These are phyloP conservation scores for Penicillium argentinense DNA, from an alignment of 495 filamentous ascomycete genomes.

Conservation along the genomic window DNA sequence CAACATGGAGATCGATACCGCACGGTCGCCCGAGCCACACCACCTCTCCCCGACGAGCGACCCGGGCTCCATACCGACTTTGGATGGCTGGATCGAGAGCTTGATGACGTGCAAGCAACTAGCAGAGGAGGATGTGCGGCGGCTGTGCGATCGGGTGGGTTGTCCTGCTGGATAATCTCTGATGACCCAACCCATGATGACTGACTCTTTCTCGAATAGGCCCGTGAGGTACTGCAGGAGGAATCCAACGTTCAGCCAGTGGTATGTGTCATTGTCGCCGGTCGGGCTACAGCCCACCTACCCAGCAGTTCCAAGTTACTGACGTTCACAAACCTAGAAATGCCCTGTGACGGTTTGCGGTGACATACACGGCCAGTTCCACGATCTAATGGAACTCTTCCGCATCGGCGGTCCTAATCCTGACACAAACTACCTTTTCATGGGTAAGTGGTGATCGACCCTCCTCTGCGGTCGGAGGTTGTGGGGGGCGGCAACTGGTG, in stretches of 20 bases:
- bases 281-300: slow-evolving; percentile 16
- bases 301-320: slow-evolving; percentile 14
- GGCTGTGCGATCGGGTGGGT: slow-evolving; percentile 94
- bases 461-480: slow-evolving; percentile 20
- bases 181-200: slow-evolving; percentile 18
- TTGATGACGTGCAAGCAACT: slow-evolving; percentile 99
- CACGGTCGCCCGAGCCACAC: slow-evolving; percentile 80
- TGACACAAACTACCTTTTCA: slow-evolving; percentile 94
- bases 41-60: slow-evolving; percentile 70
- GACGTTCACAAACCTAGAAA: slow-evolving; percentile 59
- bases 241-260: slow-evolving; percentile 99
- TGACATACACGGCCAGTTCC: slow-evolving; percentile 92
- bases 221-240: slow-evolving; percentile 92
- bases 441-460: slow-evolving; percentile 59
- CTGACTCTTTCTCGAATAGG: slow-evolving; percentile 49
- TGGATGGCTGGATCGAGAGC: slow-evolving; percentile 98
- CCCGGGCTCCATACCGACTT: slow-evolving; percentile 82
- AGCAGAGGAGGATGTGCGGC: slow-evolving; percentile 89
- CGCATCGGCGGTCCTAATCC: slow-evolving; percentile 89
- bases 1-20: slow-evolving; percentile 90
- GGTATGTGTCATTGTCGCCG: slow-evolving; percentile 59
- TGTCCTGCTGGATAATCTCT: neutral
- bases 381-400: slow-evolving; percentile 93
- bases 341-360: slow-evolving; percentile 92
- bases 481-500: neutral